Evolutionary conservation across 1,284 basidiomycete species (phyloP).

Genomic region (Taiwanofungus camphoratus): DNA sequence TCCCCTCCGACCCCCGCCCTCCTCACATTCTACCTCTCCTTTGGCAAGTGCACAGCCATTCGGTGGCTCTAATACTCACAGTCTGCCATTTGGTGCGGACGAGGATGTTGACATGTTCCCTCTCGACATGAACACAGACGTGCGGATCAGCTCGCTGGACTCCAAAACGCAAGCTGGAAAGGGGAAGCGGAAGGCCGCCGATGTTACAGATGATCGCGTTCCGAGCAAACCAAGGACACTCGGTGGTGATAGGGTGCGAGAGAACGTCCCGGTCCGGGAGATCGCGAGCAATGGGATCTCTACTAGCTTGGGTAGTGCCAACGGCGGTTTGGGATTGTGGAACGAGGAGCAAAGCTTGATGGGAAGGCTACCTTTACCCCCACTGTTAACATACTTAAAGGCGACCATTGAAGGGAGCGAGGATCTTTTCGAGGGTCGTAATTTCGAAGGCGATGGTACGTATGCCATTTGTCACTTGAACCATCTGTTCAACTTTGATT

Average conservation of each 20-base stretch:
- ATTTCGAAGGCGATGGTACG: slow-evolving; percentile 63
- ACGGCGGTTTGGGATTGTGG: slow-evolving; percentile 13
- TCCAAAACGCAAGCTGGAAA: slow-evolving; percentile 20
- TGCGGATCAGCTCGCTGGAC: slow-evolving; percentile 47
- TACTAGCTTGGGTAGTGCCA: slow-evolving; percentile 3
- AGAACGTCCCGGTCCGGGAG: slow-evolving; percentile 45
- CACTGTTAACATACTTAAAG: slow-evolving; percentile 54
- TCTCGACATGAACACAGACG: slow-evolving; percentile 41
- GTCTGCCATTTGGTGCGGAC: slow-evolving; percentile 5
- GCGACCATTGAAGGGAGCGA: slow-evolving; percentile 58
- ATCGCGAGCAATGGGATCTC: slow-evolving; percentile 32
- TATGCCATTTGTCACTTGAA: slow-evolving; percentile 7
- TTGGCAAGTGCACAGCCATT: slow-evolving; percentile 7
- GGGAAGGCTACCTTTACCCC: slow-evolving; percentile 39
- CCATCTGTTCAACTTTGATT: slow-evolving; percentile 2
- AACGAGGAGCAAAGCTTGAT: slow-evolving; percentile 19
- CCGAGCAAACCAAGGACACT: slow-evolving; percentile 54
- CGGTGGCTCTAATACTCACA: slow-evolving; percentile 2
- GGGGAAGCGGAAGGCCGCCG: slow-evolving; percentile 48
- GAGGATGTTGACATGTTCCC: slow-evolving; percentile 19
- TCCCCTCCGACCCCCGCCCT: slow-evolving; percentile 11
- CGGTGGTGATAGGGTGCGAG: slow-evolving; percentile 62
- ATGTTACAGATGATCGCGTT: slow-evolving; percentile 39
- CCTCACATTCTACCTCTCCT: slow-evolving; percentile 13
- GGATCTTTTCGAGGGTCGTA: slow-evolving; percentile 73